Evolutionary conservation across 257 asterid genomes (phyloP).

Genomic region (Solanum commersonii): DNA sequence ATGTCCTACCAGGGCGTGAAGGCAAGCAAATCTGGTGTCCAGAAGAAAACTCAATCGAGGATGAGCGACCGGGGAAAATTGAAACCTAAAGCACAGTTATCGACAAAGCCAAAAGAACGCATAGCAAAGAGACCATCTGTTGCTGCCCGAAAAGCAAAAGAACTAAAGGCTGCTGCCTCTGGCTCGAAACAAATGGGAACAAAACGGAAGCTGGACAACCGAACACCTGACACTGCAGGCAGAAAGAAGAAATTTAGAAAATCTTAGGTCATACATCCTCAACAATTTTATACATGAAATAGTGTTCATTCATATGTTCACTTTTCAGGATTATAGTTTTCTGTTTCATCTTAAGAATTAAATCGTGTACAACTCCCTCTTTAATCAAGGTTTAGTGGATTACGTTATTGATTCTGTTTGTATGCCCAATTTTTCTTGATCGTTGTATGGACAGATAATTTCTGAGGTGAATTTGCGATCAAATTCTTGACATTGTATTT

Average conservation of each 20-base stretch:
- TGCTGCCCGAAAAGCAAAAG: conserved; percentile 70
- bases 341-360: neutral
- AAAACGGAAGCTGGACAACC: conserved; percentile 52
- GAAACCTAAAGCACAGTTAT: conserved; percentile 12
- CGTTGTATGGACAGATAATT: neutral
- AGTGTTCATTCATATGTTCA: neutral
- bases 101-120: conserved; percentile 10
- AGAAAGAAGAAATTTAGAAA: conserved; percentile 66
- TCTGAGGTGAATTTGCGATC: neutral
- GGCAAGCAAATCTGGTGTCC: conserved; percentile 65
- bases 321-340: neutral
- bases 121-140: conserved; percentile 67
- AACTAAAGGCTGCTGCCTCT: conserved; percentile 22
- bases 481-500: neutral
- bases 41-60: conserved; percentile 39
- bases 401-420: neutral
- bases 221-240: conserved; percentile 42
- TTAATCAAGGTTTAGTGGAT: neutral
- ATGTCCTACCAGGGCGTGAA: conserved; percentile 71
- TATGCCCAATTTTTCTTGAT: neutral
- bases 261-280: conserved; percentile 14
- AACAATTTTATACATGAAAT: neutral
- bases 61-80: conserved; percentile 11
- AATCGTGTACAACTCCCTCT: neutral
- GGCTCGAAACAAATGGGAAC: conserved; percentile 34